Percentiles rank a stretch among this genome's conserved stretches.
Evolutionary conservation across 441 rosid species (phyloP).

Genomic region (Metrosideros polymorpha): DNA sequence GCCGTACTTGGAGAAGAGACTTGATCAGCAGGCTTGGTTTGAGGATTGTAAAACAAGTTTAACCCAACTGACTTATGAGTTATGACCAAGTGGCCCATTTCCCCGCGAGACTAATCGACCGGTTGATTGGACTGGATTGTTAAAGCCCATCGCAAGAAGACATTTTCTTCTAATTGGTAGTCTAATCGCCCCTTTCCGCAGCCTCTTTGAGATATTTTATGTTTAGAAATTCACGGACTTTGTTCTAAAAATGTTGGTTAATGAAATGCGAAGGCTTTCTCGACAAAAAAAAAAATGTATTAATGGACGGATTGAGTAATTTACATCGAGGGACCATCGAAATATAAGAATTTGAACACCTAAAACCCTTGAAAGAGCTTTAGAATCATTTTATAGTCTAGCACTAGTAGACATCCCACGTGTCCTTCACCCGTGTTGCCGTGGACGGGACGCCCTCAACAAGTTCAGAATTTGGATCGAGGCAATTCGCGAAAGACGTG

Average conservation of each 20-base stretch:
- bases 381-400: no score
- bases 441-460: not conserved
- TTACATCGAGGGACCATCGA: no score
- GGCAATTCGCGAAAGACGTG: not conserved
- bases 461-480: not conserved
- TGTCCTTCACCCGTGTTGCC: not conserved
- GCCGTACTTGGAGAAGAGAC: not conserved
- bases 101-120: not conserved
- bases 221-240: not conserved
- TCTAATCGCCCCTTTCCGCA: not conserved
- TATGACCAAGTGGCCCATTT: not conserved
- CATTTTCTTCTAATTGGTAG: not conserved
- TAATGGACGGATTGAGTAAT: no score
- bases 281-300: not conserved
- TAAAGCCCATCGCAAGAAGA: not conserved
- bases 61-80: not conserved
- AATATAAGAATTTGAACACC: no score
- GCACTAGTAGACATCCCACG: no score
- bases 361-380: no score
- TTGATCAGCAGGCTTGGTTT: not conserved
- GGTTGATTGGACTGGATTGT: not conserved
- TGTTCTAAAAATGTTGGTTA: rapidly evolving
- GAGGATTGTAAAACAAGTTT: not conserved
- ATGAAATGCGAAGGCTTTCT: not conserved
- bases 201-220: not conserved